These are phyloP conservation scores for Pseudogymnoascus sp. DNA, from an alignment of 2,329 filamentous ascomycete genomes.

Conservation along the genomic window DNA sequence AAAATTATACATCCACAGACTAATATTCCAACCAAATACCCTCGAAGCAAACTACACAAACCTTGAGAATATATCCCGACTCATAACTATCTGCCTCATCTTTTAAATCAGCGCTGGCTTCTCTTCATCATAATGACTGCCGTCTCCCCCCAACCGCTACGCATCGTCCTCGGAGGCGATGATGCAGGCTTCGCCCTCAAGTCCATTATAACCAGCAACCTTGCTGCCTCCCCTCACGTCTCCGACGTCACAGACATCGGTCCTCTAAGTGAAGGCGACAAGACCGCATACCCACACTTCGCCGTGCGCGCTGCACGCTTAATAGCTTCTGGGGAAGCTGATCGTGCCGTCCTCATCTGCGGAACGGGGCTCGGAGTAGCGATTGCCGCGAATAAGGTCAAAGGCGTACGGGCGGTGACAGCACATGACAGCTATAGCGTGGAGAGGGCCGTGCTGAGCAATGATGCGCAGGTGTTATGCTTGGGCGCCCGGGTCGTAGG, in stretches of 20 bases:
- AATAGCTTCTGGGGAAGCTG: conserved; percentile 54
- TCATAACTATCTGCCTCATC: too few relatives aligned
- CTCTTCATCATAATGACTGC: background rate
- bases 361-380: conserved; percentile 81
- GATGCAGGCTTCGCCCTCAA: conserved; percentile 63
- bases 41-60: background rate
- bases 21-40: background rate
- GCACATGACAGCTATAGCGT: conserved; percentile 82
- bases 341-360: conserved; percentile 75
- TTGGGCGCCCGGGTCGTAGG: conserved; percentile 80
- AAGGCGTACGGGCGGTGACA: conserved; percentile 76
- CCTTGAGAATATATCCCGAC: background rate
- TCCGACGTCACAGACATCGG: conserved; percentile 66
- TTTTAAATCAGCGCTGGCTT: background rate
- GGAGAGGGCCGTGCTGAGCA: conserved; percentile 71
- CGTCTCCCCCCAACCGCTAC: conserved; percentile 29
- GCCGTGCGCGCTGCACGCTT: conserved; percentile 62
- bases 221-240: conserved; percentile 60
- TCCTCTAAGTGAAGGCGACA: conserved; percentile 54
- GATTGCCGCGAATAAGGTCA: conserved; percentile 80
- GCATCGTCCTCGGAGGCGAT: conserved; percentile 56
- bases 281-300: conserved; percentile 73
- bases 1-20: too few relatives aligned
- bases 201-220: conserved; percentile 63
- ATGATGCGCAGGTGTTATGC: conserved; percentile 80